phyloP scores from a whole-genome alignment of 2,329 filamentous ascomycete genomes.

The Clonostachys rosea region DNA sequence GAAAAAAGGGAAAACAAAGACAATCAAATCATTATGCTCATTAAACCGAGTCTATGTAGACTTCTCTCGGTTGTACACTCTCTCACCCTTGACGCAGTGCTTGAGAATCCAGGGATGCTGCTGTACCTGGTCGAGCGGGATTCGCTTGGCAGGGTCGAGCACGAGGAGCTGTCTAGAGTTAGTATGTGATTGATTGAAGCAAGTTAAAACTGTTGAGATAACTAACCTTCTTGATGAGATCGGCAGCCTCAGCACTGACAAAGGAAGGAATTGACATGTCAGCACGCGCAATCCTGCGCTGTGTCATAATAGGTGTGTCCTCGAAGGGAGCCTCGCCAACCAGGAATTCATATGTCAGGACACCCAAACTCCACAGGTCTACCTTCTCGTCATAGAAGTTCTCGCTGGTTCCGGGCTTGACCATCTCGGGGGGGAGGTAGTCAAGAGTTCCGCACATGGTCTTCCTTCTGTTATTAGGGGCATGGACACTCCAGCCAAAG shows the following conservation, averaged over 20 bases:
- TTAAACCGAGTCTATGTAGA: background rate
- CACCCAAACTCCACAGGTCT: constrained; percentile 92
- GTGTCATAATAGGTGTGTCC: constrained; percentile 91
- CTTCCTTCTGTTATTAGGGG: constrained; percentile 86
- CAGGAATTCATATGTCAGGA: constrained; percentile 93
- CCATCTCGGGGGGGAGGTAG: constrained; percentile 97
- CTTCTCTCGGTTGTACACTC: constrained; percentile 46
- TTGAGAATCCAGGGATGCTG: constrained; percentile 95
- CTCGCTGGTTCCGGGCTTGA: constrained; percentile 73
- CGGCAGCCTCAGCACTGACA: constrained; percentile 83
- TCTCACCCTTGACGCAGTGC: constrained; percentile 72
- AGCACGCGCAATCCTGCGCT: constrained; percentile 78
- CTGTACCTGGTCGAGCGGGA: constrained; percentile 84
- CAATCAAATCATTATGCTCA: too few species aligned
- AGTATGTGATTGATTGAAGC: background rate
- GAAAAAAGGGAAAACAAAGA: too few species aligned
- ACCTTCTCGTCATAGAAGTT: constrained; percentile 95
- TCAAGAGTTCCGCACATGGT: constrained; percentile 98
- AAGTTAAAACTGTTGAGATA: background rate
- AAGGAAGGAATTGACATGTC: constrained; percentile 93
- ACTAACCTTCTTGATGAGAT: constrained; percentile 84
- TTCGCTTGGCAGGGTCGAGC: constrained; percentile 88
- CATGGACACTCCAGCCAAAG: constrained; percentile 98
- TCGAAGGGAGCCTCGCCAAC: constrained; percentile 97
- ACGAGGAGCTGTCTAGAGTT: constrained; percentile 63